Evolutionary conservation across 106 monocot species (phyloP), one percentile per base, ranked within the genome.

Genomic region (Dioscorea alata): DNA sequence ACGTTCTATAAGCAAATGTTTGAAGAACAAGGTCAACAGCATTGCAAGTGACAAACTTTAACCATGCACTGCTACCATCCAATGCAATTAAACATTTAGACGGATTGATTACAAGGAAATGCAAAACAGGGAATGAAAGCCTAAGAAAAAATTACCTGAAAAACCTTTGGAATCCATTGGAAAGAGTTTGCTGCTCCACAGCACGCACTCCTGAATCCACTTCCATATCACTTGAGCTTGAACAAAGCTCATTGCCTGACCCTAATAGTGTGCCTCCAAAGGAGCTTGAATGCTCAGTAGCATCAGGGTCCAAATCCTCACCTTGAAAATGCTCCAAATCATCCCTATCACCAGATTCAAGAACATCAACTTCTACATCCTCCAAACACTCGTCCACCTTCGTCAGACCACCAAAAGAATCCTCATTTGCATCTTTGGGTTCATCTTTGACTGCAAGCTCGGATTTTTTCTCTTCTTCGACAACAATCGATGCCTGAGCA

Each of bases 241-340:
- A 53, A 13, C 60, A 68, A 64, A 69, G 49, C 4, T 74, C 80
- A 1, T 28, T 28, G 28, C 3, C 3, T 28, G 80, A 84, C 6
- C 69, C 80, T 23, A 77, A 83, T 49, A 74, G 73, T 0, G 80
- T 83, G 22, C 71, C 74, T 24, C 65, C 83, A 59, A 88, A 88
- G 5, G 87, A 88, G 74, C 87, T 84, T 6, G 83, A 88, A 33
- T 67, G 57, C 71, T 88, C 87, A 0, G 87, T 80, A 13, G 57
- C 74, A 62, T 78, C 74, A 0, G 73, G 69, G 20, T 79, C 71
- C 14, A 74, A 65, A 57, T 21, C 61, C 61, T 69, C 60, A n/a
- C n/a, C 1, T 28, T 28, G 28, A 28, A 28, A 28, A 28, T 1
- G 28, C 28, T 28, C 63, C 42, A 21, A 8, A 12, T 79, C 48